Evolutionary conservation across 1,139 yeast species (phyloP).

Genomic region (Kazachstania sp.): DNA sequence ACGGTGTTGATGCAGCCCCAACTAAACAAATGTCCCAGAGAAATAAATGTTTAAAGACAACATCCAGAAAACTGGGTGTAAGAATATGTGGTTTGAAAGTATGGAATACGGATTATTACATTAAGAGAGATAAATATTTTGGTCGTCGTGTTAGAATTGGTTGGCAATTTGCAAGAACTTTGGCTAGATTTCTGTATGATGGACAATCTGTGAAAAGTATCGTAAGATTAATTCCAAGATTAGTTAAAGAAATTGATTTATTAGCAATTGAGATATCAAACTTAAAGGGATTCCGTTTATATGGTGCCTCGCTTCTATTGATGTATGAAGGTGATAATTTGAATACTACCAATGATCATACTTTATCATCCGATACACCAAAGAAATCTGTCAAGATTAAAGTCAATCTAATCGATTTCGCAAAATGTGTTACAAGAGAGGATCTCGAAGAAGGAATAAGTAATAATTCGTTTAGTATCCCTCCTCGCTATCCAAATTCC

Average conservation of each 20-base stretch:
- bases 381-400: conserved; percentile 30
- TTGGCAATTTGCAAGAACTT: conserved; percentile 60
- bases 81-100: conserved; percentile 93
- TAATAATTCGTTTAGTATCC: conserved; percentile 37
- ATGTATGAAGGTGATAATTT: conserved; percentile 66
- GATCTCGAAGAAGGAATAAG: conserved; percentile 34
- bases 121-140: conserved; percentile 80
- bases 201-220: conserved; percentile 55
- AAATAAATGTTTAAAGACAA: conserved; percentile 70
- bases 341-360: not conserved
- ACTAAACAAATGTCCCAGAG: conserved; percentile 75
- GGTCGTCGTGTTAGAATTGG: conserved; percentile 78
- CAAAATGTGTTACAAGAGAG: conserved; percentile 80
- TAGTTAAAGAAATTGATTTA: conserved; percentile 52
- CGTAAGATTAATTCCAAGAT: conserved; percentile 56
- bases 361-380: not conserved
- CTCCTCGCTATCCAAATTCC: conserved; percentile 53
- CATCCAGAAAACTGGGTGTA: conserved; percentile 77
- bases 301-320: conserved; percentile 80
- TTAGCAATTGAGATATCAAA: conserved; percentile 46
- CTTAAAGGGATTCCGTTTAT: conserved; percentile 75
- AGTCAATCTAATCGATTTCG: conserved; percentile 86
- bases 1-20: conserved; percentile 81
- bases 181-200: conserved; percentile 72
- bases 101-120: conserved; percentile 52